A percentile compares a stretch with the other conserved stretches of the same genome.
phyloP scores from a whole-genome alignment of 306 rosid species.

The Vicia villosa region DNA sequence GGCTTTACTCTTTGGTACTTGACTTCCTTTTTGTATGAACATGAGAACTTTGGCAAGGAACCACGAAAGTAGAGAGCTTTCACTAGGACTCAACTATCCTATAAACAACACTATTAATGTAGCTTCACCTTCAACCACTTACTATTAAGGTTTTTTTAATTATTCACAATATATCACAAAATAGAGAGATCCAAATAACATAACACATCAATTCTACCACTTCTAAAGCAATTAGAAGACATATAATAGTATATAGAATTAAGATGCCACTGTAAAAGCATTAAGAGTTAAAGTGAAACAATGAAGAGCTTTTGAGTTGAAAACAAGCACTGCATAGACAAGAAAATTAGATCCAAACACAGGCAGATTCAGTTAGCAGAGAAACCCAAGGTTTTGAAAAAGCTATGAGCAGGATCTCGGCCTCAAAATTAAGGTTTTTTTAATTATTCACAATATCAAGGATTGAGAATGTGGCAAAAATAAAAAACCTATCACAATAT shows the following conservation, averaged over 20 bases:
- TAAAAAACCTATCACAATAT: neutral
- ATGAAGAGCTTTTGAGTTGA: neutral
- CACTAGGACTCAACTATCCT: too few species aligned
- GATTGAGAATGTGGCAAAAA: neutral
- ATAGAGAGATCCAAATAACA: constrained; percentile 13
- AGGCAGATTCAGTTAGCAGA: neutral
- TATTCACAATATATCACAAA: too few species aligned
- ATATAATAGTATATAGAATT: neutral
- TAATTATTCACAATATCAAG: too few species aligned
- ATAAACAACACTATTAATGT: too few species aligned
- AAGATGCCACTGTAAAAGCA: neutral
- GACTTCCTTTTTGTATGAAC: too few species aligned
- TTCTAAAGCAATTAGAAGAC: neutral
- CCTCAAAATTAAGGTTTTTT: neutral
- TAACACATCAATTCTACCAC: neutral
- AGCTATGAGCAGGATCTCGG: too few species aligned
- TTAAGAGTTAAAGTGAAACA: neutral
- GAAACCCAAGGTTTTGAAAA: too few species aligned
- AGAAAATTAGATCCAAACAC: constrained; percentile 21
- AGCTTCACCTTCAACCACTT: too few species aligned
- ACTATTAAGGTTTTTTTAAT: too few species aligned
- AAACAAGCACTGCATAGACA: neutral
- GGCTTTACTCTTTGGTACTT: too few species aligned
- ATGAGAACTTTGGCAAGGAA: too few species aligned
- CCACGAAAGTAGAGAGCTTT: too few species aligned